These are phyloP conservation scores for Cystobasidiaceae sp. DNA, from an alignment of 1,284 basidiomycete species.

Conservation along the genomic window DNA sequence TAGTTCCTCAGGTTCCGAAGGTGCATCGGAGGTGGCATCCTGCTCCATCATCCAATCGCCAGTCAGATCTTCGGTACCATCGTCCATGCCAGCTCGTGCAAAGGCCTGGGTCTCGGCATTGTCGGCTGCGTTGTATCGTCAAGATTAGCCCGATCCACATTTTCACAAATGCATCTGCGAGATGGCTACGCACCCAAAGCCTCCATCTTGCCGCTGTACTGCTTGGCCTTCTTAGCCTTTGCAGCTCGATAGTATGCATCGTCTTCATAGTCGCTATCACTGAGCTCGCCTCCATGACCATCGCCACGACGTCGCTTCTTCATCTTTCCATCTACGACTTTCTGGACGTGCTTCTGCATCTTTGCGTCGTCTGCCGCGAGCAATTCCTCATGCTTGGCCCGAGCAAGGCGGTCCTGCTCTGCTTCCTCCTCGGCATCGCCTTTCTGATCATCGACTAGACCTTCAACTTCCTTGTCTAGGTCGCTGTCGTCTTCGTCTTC, in stretches of 20 bases:
- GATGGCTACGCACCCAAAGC: conserved; percentile 12
- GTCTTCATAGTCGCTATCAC: conserved; percentile 32
- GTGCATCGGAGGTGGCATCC: conserved; percentile 3
- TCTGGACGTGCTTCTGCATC: conserved; percentile 15
- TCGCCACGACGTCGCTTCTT: conserved; percentile 9
- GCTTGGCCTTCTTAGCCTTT: conserved; percentile 20
- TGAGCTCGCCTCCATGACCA: conserved; percentile 15
- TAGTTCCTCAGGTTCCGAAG: conserved; percentile 11
- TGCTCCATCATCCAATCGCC: conserved; percentile 4
- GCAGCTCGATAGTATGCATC: conserved; percentile 11
- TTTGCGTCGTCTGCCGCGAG: conserved; percentile 6
- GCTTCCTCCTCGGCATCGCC: conserved; percentile 24
- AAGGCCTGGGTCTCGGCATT: conserved; percentile 29
- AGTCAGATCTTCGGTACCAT: background rate
- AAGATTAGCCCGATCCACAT: background rate
- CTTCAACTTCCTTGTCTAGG: conserved; percentile 16
- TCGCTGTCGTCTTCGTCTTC: conserved; percentile 32
- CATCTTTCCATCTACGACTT: conserved; percentile 17
- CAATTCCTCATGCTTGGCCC: conserved; percentile 20
- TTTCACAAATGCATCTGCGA: background rate
- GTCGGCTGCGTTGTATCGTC: background rate
- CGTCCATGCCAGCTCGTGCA: conserved; percentile 11
- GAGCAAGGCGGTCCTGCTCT: conserved; percentile 26
- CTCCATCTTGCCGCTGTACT: conserved; percentile 23
- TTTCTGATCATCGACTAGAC: conserved; percentile 30